phyloP scores from a whole-genome alignment of 306 rosid genomes.

The Begonia masoniana region DNA sequence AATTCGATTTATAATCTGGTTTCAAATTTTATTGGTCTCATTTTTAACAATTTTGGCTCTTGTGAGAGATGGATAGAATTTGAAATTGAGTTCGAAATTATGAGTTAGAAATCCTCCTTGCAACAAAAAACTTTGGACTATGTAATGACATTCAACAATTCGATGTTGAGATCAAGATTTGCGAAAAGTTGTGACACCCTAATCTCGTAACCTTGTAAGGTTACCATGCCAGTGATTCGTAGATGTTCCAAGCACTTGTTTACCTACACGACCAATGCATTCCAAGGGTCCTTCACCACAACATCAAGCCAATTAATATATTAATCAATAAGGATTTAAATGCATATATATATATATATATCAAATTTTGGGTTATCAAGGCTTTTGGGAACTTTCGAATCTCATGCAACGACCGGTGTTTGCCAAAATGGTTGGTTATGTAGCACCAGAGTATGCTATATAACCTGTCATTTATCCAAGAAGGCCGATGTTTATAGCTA shows the following conservation, averaged over 20 bases:
- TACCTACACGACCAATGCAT: conserved; percentile 56
- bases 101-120: too few species aligned
- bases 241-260: conserved; percentile 55
- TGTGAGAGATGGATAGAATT: too few species aligned
- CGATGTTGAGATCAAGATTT: conserved; percentile 51
- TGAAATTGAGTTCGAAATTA: too few species aligned
- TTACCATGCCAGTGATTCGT: conserved; percentile 44
- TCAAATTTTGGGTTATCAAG: conserved; percentile 65
- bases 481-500: conserved; percentile 61
- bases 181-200: conserved; percentile 49
- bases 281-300: conserved; percentile 63
- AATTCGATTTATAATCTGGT: too few species aligned
- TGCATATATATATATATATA: conserved; percentile 47
- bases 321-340: conserved; percentile 44
- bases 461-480: conserved; percentile 54
- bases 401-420: conserved; percentile 71
- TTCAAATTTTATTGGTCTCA: too few species aligned
- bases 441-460: conserved; percentile 67
- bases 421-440: conserved; percentile 64
- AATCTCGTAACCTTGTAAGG: conserved; percentile 66
- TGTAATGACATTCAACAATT: conserved; percentile 66
- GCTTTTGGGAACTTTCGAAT: conserved; percentile 52
- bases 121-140: conserved; percentile 13
- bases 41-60: too few species aligned
- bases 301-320: conserved; percentile 66